Conservation (phyloP, 23 red algal genomes). For the Gracilaria vermiculophylla region DNA sequence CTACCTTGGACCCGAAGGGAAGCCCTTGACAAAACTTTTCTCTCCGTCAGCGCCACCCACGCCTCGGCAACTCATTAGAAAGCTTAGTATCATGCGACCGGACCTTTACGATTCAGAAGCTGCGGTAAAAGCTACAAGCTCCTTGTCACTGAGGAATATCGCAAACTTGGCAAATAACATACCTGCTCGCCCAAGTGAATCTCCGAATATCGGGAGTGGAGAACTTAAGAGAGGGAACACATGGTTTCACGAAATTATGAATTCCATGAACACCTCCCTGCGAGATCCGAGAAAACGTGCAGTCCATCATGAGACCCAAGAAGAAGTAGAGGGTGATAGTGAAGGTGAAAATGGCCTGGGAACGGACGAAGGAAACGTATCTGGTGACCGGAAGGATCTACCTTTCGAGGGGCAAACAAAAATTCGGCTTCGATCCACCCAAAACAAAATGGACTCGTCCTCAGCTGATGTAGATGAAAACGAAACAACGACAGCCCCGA, state of each 20-base stretch:
- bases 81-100: slow-evolving; percentile 14
- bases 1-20: not conserved
- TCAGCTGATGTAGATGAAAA: not conserved
- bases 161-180: not conserved
- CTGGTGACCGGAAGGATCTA: not conserved
- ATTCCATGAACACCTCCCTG: not conserved
- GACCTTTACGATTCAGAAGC: slow-evolving; percentile 41
- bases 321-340: slow-evolving; percentile 51
- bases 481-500: not conserved
- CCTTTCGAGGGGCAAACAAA: too few relatives aligned
- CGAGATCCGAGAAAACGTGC: slow-evolving; percentile 8
- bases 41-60: slow-evolving; percentile 45
- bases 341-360: slow-evolving; percentile 18
- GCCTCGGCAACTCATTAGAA: slow-evolving; percentile 52
- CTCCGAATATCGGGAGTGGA: slow-evolving; percentile 16
- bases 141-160: not conserved
- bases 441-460: not conserved
- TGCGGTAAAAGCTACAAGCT: slow-evolving; percentile 15
- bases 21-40: not conserved
- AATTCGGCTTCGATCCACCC: not conserved
- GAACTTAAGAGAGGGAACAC: slow-evolving; percentile 59
- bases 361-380: not conserved
- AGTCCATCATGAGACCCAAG: not conserved
- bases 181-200: not conserved
- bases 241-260: slow-evolving; percentile 66